Evolutionary conservation across 208 protist genomes (phyloP).

Genomic region (Angomonas ambiguus): DNA sequence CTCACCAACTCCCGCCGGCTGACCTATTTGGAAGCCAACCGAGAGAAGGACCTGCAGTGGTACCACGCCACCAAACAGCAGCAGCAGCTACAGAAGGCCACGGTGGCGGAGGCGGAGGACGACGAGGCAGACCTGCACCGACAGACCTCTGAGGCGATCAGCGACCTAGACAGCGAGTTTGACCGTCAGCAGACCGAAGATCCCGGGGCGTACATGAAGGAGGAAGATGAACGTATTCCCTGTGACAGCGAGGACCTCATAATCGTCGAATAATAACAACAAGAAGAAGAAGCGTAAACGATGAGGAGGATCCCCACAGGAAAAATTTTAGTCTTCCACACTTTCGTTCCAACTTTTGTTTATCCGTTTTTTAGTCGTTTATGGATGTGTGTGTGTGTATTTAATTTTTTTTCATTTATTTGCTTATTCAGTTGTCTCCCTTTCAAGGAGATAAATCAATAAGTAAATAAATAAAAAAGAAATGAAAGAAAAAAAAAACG

Average conservation of each 20-base stretch:
- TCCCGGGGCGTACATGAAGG: conserved; percentile 5
- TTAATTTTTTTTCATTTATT: conserved; percentile 15
- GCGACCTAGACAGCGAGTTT: conserved; percentile 1
- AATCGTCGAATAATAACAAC: conserved; percentile 22
- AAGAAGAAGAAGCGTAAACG: not conserved
- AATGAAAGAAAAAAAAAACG: conserved; percentile 13
- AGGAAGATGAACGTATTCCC: conserved; percentile 18
- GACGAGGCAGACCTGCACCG: not conserved
- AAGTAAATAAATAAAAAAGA: not conserved
- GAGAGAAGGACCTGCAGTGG: not conserved
- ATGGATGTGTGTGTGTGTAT: conserved; percentile 13
- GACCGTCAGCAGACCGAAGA: conserved; percentile 7
- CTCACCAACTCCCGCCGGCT: conserved; percentile 49
- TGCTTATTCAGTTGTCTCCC: conserved; percentile 7
- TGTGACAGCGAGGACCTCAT: conserved; percentile 29
- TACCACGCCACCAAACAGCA: not conserved
- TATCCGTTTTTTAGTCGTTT: conserved; percentile 4
- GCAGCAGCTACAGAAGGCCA: not conserved
- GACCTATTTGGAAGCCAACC: conserved; percentile 32
- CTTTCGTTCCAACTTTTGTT: conserved; percentile 12
- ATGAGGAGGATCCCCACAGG: not conserved
- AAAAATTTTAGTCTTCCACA: conserved; percentile 5
- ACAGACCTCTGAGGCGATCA: not conserved
- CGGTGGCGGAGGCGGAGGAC: not conserved
- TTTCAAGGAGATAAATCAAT: not conserved